A percentile compares a stretch with the other conserved stretches of the same genome.
Conservation (phyloP, 2,329 filamentous ascomycete species). For the Cladophialophora carrionii region DNA sequence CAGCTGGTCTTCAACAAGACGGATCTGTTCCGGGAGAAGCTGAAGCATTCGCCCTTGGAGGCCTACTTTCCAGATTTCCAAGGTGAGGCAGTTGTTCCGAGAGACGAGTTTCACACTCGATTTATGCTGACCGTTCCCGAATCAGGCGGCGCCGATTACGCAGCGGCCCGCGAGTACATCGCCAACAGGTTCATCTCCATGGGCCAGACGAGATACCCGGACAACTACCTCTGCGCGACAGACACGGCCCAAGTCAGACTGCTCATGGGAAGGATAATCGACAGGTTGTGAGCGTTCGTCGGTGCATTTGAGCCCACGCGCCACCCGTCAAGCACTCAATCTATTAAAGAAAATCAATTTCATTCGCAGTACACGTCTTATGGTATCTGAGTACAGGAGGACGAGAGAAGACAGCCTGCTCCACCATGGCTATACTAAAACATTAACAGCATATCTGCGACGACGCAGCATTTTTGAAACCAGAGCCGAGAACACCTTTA, state of each 20-base stretch:
- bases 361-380: background rate
- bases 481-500: background rate
- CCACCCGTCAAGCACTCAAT: background rate
- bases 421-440: background rate
- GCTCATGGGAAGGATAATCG: slow-evolving; percentile 73
- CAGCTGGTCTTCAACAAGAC: slow-evolving; percentile 77
- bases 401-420: background rate
- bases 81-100: slow-evolving; percentile 45
- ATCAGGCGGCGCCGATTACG: slow-evolving; percentile 85
- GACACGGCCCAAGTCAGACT: slow-evolving; percentile 98
- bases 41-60: slow-evolving; percentile 72
- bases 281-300: background rate
- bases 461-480: background rate
- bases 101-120: slow-evolving; percentile 9
- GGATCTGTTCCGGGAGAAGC: slow-evolving; percentile 74
- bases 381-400: background rate
- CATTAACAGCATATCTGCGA: background rate
- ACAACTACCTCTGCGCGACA: slow-evolving; percentile 98
- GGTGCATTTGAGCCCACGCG: background rate
- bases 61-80: slow-evolving; percentile 80
- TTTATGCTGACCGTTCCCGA: slow-evolving; percentile 31
- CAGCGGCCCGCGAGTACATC: slow-evolving; percentile 95
- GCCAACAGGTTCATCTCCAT: slow-evolving; percentile 96
- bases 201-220: slow-evolving; percentile 98
- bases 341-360: background rate